Base-by-base conservation (phyloP, 257 asterid genomes). In the Nyctanthes arbortristis region DNA sequence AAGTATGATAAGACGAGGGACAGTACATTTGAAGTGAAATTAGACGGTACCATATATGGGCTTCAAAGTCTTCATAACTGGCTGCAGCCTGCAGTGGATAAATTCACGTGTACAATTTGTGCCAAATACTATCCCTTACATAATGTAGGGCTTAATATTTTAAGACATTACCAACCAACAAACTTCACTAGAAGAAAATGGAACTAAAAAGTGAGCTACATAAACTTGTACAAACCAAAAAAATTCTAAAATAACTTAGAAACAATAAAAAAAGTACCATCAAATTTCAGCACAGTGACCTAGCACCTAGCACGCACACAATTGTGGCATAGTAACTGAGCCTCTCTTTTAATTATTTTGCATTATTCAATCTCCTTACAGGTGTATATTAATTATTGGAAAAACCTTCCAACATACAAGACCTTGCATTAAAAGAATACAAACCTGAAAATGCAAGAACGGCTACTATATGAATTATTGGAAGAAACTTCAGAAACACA, bases 221-320 rank as follows among this genome's bases (percentile, higher is more conserved):
- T 20, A 65, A 65, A 5, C n/a, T 1, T 7, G 20, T 5, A 29
- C 54, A 5, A 34, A 33, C 36, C n/a, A n/a, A n/a, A 32, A 54
- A 52, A 52, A 22, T 34, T 27, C 13, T 6, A 34, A 13, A 22
- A 33, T 20, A 22, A 32, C 14, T 67, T 33, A n/a, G 10, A 67
- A 33, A 12, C 0, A 31, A 25, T 2, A 11, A 13, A 18, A 9
- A 10, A 22, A 37, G 28, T 13, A 29, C 40, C 65, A 36, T 39
- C 16, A 20, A 20, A 49, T 4, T 25, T 16, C 18, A 33, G 37
- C 20, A 31, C 30, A 29, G 30, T 20, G 55, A 18, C 59, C 39
- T 52, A 68, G 60, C 49, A 18, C 59, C 39, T 52, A 68, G 60
- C 49, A 47, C 20, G 33, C 24, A 14, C 7, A 43, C n/a, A 13